A percentile compares a stretch with the other conserved stretches of the same genome.
Conservation (phyloP, 164 flowering plant genomes). For the Vitis rotundifolia region DNA sequence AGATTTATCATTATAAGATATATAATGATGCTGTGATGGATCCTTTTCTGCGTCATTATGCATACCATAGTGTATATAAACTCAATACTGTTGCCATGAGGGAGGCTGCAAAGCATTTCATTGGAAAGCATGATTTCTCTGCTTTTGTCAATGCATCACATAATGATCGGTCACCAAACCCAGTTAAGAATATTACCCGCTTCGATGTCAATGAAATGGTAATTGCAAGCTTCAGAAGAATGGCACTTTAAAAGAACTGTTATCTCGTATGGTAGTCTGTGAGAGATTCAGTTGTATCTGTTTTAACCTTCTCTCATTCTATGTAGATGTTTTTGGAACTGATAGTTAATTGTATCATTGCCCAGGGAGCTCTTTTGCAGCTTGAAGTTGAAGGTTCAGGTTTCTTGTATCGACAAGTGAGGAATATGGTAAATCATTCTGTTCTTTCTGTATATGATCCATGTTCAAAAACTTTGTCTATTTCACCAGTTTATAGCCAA, state of each 20-base stretch:
- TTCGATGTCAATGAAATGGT: slow-evolving; percentile 80
- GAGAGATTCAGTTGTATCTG: not conserved
- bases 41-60: slow-evolving; percentile 71
- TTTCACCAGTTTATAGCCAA: no score
- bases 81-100: slow-evolving; percentile 71
- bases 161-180: slow-evolving; percentile 52
- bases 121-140: slow-evolving; percentile 87
- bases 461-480: not conserved
- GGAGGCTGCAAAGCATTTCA: slow-evolving; percentile 71
- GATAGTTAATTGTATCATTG: slow-evolving; percentile 9
- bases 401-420: slow-evolving; percentile 85
- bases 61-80: slow-evolving; percentile 62
- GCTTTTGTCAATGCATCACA: slow-evolving; percentile 73
- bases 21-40: slow-evolving; percentile 78
- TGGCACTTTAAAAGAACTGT: not conserved
- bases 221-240: slow-evolving; percentile 12
- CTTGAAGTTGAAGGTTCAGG: slow-evolving; percentile 96
- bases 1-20: slow-evolving; percentile 82
- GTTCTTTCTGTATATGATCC: not conserved
- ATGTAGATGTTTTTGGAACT: not conserved
- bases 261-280: not conserved
- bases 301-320: not conserved
- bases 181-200: slow-evolving; percentile 75
- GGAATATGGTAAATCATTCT: slow-evolving; percentile 73
- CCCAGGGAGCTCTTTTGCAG: slow-evolving; percentile 77